Base-by-base conservation (phyloP, 1,139 yeast species). In the Protomyces macrosporus region DNA sequence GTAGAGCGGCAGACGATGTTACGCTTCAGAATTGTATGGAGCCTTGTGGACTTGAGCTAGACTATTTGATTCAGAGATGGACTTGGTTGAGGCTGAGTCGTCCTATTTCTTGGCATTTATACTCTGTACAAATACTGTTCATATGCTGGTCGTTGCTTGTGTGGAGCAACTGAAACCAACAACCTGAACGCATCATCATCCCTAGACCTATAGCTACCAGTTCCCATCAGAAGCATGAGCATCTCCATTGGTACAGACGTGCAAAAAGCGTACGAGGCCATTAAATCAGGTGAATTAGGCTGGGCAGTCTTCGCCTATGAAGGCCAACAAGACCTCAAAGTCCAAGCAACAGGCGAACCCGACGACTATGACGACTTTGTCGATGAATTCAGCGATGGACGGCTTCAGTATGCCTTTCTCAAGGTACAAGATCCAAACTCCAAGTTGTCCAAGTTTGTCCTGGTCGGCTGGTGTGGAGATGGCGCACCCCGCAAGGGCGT, bases 351-450 rank as follows among this genome's bases (percentile, higher is more conserved):
- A 33, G 78, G 78, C 40, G 72, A 80, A 56, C 23, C 23, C 2
- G 88, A 87, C 32, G 85, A 83, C 64, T 84, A 93, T 71, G 81
- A 81, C 55, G 97, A 90, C 65, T 90, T 93, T 73, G 84, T 89
- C 57, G 86, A 83, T 55, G 82, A 87, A 68, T 91, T 93, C 74
- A 87, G 86, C 70, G 98, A 91, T 69, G 90, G 96, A 1, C 84
- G 85, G 67, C 90, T 91, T 64, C 97, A 91, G 78, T 93, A 87
- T 73, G 98, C 98, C 53, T 81, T 93, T 69, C 88, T 90, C 36
- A 82, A 96, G 60, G 91, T 91, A 53, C 84, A 85, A 63, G 96
- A 91, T 64, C 95, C 95, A 61, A 95, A 95, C 45, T 86, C 95
- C 1, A 95, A 88, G 70, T 91, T 93, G 48, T 82, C 84, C 71